Conservation (phyloP, 108 stramenopile species). For the Mediolabrus comicus region DNA sequence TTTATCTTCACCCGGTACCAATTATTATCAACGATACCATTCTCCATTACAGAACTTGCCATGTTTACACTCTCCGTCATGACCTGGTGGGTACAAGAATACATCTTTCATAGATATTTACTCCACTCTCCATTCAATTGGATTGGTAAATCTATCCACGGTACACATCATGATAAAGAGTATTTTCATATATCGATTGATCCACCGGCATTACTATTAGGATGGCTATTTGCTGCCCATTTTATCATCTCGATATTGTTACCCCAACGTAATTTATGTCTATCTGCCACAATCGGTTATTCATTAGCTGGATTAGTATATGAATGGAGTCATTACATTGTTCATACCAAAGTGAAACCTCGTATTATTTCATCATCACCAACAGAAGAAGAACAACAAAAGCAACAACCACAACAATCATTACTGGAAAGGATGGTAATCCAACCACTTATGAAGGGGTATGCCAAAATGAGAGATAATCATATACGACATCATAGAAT, state of each 20-base stretch:
- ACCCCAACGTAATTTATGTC: slow-evolving; percentile 40
- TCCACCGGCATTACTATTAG: slow-evolving; percentile 52
- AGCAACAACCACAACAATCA: background rate
- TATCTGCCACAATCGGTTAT: slow-evolving; percentile 62
- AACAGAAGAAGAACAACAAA: no score
- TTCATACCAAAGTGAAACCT: slow-evolving; percentile 63
- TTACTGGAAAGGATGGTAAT: background rate
- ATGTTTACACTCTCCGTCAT: slow-evolving; percentile 36
- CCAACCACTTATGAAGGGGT: background rate
- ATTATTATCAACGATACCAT: slow-evolving; percentile 7
- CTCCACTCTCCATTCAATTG: slow-evolving; percentile 63
- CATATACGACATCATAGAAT: slow-evolving; percentile 67
- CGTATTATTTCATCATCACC: slow-evolving; percentile 16
- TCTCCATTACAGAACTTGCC: slow-evolving; percentile 23
- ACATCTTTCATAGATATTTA: slow-evolving; percentile 50
- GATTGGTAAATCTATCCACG: slow-evolving; percentile 67
- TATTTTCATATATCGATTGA: slow-evolving; percentile 72
- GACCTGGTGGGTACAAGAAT: slow-evolving; percentile 71
- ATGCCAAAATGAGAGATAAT: slow-evolving; percentile 51
- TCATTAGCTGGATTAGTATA: slow-evolving; percentile 58
- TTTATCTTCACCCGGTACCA: slow-evolving; percentile 18
- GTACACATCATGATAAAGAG: slow-evolving; percentile 53
- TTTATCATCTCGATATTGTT: slow-evolving; percentile 36
- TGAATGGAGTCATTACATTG: slow-evolving; percentile 77
- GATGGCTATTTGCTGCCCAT: slow-evolving; percentile 54